Conservation (phyloP, 1,284 basidiomycete species). For the Erythrobasidium hasegawianum region DNA sequence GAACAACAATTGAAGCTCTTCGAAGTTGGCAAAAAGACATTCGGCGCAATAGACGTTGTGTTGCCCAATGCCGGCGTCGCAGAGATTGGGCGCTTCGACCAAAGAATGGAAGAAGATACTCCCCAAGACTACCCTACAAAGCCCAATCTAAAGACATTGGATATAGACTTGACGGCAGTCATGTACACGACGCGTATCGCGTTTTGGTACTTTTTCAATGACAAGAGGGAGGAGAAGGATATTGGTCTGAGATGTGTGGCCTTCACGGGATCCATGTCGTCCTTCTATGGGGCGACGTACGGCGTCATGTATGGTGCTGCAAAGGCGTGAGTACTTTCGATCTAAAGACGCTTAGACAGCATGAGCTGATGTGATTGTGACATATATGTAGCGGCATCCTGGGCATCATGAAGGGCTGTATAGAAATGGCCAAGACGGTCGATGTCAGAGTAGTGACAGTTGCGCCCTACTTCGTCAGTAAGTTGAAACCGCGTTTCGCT, state of each 20-base stretch:
- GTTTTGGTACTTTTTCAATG: slow-evolving; percentile 35
- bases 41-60: slow-evolving; percentile 56
- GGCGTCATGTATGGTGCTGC: slow-evolving; percentile 33
- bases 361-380: not conserved
- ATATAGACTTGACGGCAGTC: slow-evolving; percentile 58
- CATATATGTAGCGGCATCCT: slow-evolving; percentile 30
- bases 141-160: slow-evolving; percentile 54
- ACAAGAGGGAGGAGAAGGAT: slow-evolving; percentile 55
- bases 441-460: slow-evolving; percentile 30
- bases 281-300: slow-evolving; percentile 31
- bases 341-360: not conserved
- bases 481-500: too few relatives aligned
- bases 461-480: slow-evolving; percentile 57
- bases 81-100: slow-evolving; percentile 51
- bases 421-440: slow-evolving; percentile 24
- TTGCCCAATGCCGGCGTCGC: slow-evolving; percentile 59
- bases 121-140: slow-evolving; percentile 49
- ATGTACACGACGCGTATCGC: slow-evolving; percentile 51
- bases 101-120: slow-evolving; percentile 28
- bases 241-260: slow-evolving; percentile 48
- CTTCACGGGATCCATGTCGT: slow-evolving; percentile 55
- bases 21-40: slow-evolving; percentile 54
- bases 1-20: slow-evolving; percentile 58
- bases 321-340: slow-evolving; percentile 15
- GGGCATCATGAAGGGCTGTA: slow-evolving; percentile 32